Evolutionary conservation across 176 grass and related monocot species (phyloP).

Genomic region (bread wheat (Triticum aestivum)): IWGSC_CS_RefSeq_v2.1 NC_057797.1:675917638-675918137

Average conservation of each 20-base stretch:
- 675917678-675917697: conserved; percentile 7
- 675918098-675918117: conserved; percentile 22
- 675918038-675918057: not conserved
- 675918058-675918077: not conserved
- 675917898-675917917: conserved; percentile 39
- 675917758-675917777: not conserved
- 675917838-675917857: conserved; percentile 47
- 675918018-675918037: not conserved
- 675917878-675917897: conserved; percentile 39
- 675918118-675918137: not conserved
- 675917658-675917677: not conserved
- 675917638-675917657: not conserved
- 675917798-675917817: not conserved
- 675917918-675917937: conserved; percentile 37
- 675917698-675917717: conserved; percentile 10
- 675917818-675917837: not conserved
- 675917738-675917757: conserved; percentile 3
- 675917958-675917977: conserved; percentile 54
- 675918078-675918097: conserved; percentile 4
- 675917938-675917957: conserved; percentile 58
- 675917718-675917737: not conserved
- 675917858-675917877: conserved; percentile 33
- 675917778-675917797: not conserved
- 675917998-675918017: not conserved
- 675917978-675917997: conserved; percentile 41